Conservation (phyloP, 1,284 basidiomycete species). For the Austroboletus novae-zelandiae region DNA sequence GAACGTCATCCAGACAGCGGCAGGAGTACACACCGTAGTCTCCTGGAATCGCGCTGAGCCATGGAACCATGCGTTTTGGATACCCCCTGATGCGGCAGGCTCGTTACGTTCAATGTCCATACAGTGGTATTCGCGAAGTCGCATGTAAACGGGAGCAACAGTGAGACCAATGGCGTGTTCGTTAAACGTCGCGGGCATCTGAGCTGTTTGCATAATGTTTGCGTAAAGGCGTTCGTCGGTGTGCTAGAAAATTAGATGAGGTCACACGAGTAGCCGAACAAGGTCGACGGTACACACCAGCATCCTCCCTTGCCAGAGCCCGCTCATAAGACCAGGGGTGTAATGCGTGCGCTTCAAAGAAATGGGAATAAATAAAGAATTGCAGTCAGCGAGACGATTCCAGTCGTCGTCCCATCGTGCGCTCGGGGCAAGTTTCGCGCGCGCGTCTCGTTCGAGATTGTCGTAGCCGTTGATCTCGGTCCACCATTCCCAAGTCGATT, state of each 20-base stretch:
- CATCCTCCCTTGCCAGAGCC: constrained; percentile 61
- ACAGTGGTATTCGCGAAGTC: constrained; percentile 54
- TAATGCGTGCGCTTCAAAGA: constrained; percentile 47
- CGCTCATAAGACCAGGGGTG: constrained; percentile 47
- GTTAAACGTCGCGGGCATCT: constrained; percentile 35
- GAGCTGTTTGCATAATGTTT: constrained; percentile 29
- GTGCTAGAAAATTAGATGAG: constrained; percentile 26
- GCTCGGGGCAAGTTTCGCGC: constrained; percentile 36
- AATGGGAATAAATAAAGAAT: constrained; percentile 37
- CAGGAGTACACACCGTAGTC: constrained; percentile 24
- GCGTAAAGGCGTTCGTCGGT: constrained; percentile 36
- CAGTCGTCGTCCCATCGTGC: constrained; percentile 58
- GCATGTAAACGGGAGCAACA: constrained; percentile 51
- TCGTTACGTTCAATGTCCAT: constrained; percentile 37
- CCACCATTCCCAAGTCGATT: constrained; percentile 39
- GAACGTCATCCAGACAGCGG: constrained; percentile 1
- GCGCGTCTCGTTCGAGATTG: constrained; percentile 20
- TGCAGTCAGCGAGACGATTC: constrained; percentile 52
- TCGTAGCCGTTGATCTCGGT: constrained; percentile 33
- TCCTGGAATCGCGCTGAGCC: constrained; percentile 24
- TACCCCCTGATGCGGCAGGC: constrained; percentile 41
- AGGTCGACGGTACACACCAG: constrained; percentile 39
- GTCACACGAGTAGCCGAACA: constrained; percentile 1
- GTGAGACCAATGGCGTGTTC: constrained; percentile 37
- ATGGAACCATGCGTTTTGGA: constrained; percentile 58